Percentiles rank a stretch among this genome's conserved stretches.
Evolutionary conservation across 768 basidiomycete species (phyloP).

Genomic region (Hysterangium stoloniferum): DNA sequence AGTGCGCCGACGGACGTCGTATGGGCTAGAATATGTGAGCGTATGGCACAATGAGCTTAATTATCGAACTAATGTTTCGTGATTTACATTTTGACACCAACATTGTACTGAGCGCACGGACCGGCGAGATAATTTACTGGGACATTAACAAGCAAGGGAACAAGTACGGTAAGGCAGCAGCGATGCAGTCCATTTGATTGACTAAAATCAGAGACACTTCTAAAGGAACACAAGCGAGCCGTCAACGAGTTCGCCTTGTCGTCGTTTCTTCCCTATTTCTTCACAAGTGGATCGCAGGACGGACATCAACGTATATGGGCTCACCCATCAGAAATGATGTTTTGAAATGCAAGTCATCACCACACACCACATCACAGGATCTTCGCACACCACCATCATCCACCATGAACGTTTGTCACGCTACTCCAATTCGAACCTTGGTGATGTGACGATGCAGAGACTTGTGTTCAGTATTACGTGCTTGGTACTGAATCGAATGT

Average conservation of each 20-base stretch:
- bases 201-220: constrained; percentile 56
- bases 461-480: too few relatives aligned
- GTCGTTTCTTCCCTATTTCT: constrained; percentile 58
- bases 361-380: constrained; percentile 37
- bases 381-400: constrained; percentile 64
- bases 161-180: constrained; percentile 63
- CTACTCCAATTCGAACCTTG: constrained; percentile 58
- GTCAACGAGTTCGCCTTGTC: constrained; percentile 67
- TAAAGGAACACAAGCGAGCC: constrained; percentile 63
- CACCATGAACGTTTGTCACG: constrained; percentile 62
- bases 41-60: neutral
- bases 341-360: neutral
- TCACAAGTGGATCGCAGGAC: constrained; percentile 74
- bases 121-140: constrained; percentile 81
- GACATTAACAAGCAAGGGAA: constrained; percentile 62
- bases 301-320: constrained; percentile 76
- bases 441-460: constrained; percentile 73
- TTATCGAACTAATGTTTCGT: neutral
- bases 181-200: constrained; percentile 1
- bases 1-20: constrained; percentile 72
- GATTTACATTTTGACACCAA: constrained; percentile 59
- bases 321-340: too few relatives aligned
- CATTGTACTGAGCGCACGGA: constrained; percentile 70
- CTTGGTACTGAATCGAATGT: too few relatives aligned
- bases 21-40: constrained; percentile 71